Base-by-base conservation (phyloP, 257 asterid species). In the Ilex aquifolium region DNA sequence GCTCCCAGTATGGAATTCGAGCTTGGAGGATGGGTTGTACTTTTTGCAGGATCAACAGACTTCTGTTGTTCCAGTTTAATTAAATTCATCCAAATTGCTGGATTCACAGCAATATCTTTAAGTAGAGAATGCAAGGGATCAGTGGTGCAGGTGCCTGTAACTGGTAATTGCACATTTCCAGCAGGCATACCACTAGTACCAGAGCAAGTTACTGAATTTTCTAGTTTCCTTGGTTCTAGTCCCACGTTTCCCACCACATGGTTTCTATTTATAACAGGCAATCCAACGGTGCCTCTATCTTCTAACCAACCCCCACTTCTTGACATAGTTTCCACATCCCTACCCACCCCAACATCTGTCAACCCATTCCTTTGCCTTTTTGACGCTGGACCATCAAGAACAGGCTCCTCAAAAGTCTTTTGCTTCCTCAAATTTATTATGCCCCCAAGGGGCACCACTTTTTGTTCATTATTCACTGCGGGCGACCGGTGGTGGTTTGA, bases 61-160 rank as follows among this genome's bases (percentile, higher is more conserved):
- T 78, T 85, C 56, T 72, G 82, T 31, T 78, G 81, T 72, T 83
- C 95, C 88, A 76, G 72, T 67, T 79, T 89, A 65, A 85, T 77
- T 74, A 84, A 56, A 67, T 81, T 83, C 91, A 87, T 83, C 84
- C 80, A 89, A 59, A 78, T 72, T 42, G 97, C 77, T 68, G 97
- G 99, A 70, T 92, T 83, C 70, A 79, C 88, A 64, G 81, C 82
- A 36, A 85, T 77, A 61, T 89, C 96, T 78, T 82, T 76, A 56
- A 90, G 70, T 42, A 90, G 64, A 72, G 94, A 79, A 55, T 82
- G 84, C 61, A 89, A 66, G 50, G 89, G 79, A 61, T 87, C 32
- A 68, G 88, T 59, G 21, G 81, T 58, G 59, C 49, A 72, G 15
- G 80, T 55, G 73, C 69, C 76, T 56, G 77, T 63, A 68, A 59